Percentiles rank a stretch among this genome's conserved stretches.
phyloP scores from a whole-genome alignment of 805 yeast genomes.

The Kockiozyma suomiensis region DNA sequence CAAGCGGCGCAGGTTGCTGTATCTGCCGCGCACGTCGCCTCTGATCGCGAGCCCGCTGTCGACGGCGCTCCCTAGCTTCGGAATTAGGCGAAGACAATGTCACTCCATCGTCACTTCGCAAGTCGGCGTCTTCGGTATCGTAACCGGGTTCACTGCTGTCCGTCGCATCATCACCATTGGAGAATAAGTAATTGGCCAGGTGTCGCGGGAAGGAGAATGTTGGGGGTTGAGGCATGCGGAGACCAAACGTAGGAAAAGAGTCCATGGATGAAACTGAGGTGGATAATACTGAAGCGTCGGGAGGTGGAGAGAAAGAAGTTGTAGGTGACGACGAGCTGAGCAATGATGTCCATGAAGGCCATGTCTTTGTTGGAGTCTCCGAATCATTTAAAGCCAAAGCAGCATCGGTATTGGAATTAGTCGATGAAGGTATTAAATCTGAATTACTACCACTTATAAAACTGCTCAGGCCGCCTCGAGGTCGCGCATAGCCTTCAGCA shows the following conservation, averaged over 20 bases:
- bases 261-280: not conserved
- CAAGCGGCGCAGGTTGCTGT: not conserved
- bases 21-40: conserved; percentile 7
- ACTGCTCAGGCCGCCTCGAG: conserved; percentile 6
- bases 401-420: not conserved
- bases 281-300: not conserved
- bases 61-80: not conserved
- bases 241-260: not conserved
- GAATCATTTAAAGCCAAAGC: not conserved
- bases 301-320: not conserved
- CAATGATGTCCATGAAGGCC: conserved; percentile 6
- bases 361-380: not conserved
- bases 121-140: conserved; percentile 3
- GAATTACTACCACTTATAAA: not conserved
- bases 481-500: not conserved
- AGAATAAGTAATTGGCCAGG: conserved; percentile 26
- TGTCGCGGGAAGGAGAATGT: conserved; percentile 25
- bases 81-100: not conserved
- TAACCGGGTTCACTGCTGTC: conserved; percentile 4
- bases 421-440: not conserved
- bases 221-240: not conserved
- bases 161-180: conserved; percentile 2
- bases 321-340: conserved; percentile 10
- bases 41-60: conserved; percentile 3
- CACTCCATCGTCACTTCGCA: conserved; percentile 14